These are phyloP conservation scores for Nepenthes mirabilis DNA, from an alignment of 148 eudicot genomes.

Conservation along the genomic window DNA sequence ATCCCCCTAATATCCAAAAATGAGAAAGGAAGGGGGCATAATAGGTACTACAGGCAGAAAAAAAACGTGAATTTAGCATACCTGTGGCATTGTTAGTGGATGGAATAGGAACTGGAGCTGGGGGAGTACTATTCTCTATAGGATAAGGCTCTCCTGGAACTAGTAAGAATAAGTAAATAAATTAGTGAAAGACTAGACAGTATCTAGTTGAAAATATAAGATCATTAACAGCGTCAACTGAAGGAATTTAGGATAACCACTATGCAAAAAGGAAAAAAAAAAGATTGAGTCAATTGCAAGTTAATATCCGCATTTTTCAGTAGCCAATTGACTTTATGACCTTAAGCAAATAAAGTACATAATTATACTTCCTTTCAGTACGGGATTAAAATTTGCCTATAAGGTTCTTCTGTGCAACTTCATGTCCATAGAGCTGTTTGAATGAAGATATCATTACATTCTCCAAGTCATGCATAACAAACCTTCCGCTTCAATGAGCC, in stretches of 20 bases:
- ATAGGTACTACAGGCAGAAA: neutral
- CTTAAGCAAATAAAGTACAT: neutral
- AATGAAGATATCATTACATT: neutral
- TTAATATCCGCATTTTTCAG: neutral
- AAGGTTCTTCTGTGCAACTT: neutral
- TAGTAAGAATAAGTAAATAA: conserved; percentile 11
- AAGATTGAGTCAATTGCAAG: neutral
- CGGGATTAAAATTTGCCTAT: no score
- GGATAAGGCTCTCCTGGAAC: conserved; percentile 92
- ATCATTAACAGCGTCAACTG: neutral
- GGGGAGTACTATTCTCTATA: conserved; percentile 19
- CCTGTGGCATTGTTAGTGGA: conserved; percentile 31
- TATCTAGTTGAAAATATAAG: neutral
- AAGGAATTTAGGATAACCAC: neutral
- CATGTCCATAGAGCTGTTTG: neutral
- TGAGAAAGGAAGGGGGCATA: neutral
- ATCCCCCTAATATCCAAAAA: neutral
- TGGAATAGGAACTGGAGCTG: conserved; percentile 59
- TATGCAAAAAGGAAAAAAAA: neutral
- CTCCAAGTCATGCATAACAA: neutral
- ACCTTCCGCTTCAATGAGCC: no score
- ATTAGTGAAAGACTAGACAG: neutral
- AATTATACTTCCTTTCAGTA: neutral
- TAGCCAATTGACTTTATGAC: neutral
- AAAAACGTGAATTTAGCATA: conserved; percentile 12